phyloP scores from a whole-genome alignment of 2,329 filamentous ascomycete species.

The Colletotrichum chlorophyti region DNA sequence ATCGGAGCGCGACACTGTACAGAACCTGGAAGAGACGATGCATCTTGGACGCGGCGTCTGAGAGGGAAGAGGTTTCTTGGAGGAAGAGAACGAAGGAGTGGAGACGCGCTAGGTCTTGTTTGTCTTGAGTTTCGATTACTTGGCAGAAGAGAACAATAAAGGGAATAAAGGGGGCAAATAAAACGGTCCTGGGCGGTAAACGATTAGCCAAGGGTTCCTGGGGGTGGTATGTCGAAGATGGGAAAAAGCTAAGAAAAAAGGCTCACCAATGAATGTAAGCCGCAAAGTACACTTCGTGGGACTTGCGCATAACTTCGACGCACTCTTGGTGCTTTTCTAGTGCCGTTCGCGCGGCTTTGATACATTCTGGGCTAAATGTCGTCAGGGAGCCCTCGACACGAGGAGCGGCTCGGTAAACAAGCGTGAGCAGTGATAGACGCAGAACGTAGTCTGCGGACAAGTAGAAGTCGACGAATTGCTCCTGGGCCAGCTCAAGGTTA shows the following conservation, averaged over 20 bases:
- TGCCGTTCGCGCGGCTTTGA: slow-evolving; percentile 48
- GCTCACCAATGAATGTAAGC: slow-evolving; percentile 51
- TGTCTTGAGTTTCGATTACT: slow-evolving; percentile 53
- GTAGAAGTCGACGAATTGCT: slow-evolving; percentile 42
- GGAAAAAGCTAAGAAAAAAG: too few relatives aligned
- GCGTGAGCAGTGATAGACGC: slow-evolving; percentile 46
- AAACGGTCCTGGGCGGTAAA: slow-evolving; percentile 45
- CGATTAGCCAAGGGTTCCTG: too few relatives aligned
- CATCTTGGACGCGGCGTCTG: slow-evolving; percentile 58
- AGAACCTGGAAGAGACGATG: slow-evolving; percentile 65
- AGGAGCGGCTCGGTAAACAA: slow-evolving; percentile 51
- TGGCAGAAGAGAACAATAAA: slow-evolving; percentile 61
- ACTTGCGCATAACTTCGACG: slow-evolving; percentile 44
- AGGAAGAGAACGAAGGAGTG: slow-evolving; percentile 58
- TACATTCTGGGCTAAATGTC: slow-evolving; percentile 50
- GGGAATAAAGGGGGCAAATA: slow-evolving; percentile 61
- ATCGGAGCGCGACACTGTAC: slow-evolving; percentile 63
- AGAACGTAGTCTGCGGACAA: slow-evolving; percentile 49
- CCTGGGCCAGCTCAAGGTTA: slow-evolving; percentile 3
- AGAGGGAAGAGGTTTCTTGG: slow-evolving; percentile 51
- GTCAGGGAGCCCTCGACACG: slow-evolving; percentile 33
- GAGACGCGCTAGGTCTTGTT: slow-evolving; percentile 53
- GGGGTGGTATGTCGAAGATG: background rate
- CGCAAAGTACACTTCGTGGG: slow-evolving; percentile 43
- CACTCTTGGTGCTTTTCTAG: slow-evolving; percentile 49